Evolutionary conservation across 768 basidiomycete species (phyloP).

Genomic region (Tricholoma terreum): DNA sequence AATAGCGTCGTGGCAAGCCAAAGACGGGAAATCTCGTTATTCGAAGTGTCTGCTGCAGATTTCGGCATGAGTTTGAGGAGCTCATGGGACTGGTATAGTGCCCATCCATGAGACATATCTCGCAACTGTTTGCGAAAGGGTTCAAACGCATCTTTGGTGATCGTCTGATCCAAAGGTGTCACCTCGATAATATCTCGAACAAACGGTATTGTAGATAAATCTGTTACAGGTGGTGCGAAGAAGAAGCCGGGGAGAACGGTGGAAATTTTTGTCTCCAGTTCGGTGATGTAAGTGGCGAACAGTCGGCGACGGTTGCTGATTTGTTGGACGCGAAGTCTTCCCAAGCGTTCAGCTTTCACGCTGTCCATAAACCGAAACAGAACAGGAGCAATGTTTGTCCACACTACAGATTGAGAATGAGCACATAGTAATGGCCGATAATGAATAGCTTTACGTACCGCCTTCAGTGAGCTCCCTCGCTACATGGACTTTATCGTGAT

Average conservation of each 20-base stretch:
- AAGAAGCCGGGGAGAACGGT: neutral
- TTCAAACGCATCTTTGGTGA: constrained; percentile 12
- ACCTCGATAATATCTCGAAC: constrained; percentile 19
- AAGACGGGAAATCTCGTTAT: constrained; percentile 10
- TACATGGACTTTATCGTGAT: constrained; percentile 36
- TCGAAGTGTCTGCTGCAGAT: constrained; percentile 5
- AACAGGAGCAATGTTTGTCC: constrained; percentile 33
- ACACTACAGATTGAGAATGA: constrained; percentile 22
- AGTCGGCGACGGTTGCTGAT: constrained; percentile 16
- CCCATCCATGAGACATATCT: constrained; percentile 14
- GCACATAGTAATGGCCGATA: neutral
- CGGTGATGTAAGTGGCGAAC: constrained; percentile 15
- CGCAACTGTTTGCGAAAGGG: constrained; percentile 10
- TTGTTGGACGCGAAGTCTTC: constrained; percentile 13
- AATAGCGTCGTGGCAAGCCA: constrained; percentile 27
- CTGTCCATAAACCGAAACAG: constrained; percentile 34
- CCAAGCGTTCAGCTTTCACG: constrained; percentile 21
- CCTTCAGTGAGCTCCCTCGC: constrained; percentile 36
- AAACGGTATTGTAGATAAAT: constrained; percentile 15
- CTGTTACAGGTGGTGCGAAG: constrained; percentile 13
- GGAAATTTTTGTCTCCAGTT: neutral
- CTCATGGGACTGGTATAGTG: constrained; percentile 6
- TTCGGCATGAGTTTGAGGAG: constrained; percentile 18
- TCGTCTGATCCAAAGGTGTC: constrained; percentile 11
- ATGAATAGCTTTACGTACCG: constrained; percentile 24